Evolutionary conservation across 257 asterid genomes (phyloP).

Genomic region (Phtheirospermum japonicum): DNA sequence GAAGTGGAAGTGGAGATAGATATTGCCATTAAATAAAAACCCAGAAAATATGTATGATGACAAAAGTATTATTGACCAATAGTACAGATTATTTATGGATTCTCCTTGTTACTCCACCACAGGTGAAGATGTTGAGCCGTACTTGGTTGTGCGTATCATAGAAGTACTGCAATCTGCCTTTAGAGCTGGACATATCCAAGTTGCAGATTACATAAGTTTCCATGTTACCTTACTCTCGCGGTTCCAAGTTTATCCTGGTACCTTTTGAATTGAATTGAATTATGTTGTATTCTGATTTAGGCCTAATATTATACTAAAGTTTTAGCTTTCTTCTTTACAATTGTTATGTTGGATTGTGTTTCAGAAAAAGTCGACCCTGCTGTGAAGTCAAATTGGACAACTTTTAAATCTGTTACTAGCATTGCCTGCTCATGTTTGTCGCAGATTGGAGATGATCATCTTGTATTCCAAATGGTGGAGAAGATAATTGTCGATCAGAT

Average conservation of each 20-base stretch:
- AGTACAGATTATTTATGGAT: slow-evolving; percentile 2
- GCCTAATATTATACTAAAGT: background rate
- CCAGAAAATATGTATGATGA: background rate
- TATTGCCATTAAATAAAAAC: background rate
- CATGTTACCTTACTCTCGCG: slow-evolving; percentile 69
- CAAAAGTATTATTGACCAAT: background rate
- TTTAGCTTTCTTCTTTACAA: slow-evolving; percentile 14
- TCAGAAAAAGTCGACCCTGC: slow-evolving; percentile 48
- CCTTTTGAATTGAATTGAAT: slow-evolving; percentile 19
- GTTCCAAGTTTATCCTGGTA: slow-evolving; percentile 77
- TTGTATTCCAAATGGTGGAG: slow-evolving; percentile 73
- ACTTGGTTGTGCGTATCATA: slow-evolving; percentile 48
- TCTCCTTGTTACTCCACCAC: slow-evolving; percentile 29
- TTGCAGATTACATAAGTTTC: slow-evolving; percentile 78
- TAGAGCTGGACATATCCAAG: slow-evolving; percentile 69
- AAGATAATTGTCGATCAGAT: slow-evolving; percentile 59
- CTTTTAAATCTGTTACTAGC: slow-evolving; percentile 51
- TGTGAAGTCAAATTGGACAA: slow-evolving; percentile 41
- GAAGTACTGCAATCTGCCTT: slow-evolving; percentile 76
- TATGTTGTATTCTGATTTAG: background rate
- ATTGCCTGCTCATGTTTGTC: slow-evolving; percentile 55
- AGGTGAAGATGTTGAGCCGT: slow-evolving; percentile 62
- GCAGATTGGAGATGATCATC: slow-evolving; percentile 62
- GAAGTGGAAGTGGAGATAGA: background rate
- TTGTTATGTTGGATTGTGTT: slow-evolving; percentile 29